These are phyloP conservation scores for Polygonum maritimum DNA, from an alignment of 148 eudicot species.

Conservation along the genomic window DNA sequence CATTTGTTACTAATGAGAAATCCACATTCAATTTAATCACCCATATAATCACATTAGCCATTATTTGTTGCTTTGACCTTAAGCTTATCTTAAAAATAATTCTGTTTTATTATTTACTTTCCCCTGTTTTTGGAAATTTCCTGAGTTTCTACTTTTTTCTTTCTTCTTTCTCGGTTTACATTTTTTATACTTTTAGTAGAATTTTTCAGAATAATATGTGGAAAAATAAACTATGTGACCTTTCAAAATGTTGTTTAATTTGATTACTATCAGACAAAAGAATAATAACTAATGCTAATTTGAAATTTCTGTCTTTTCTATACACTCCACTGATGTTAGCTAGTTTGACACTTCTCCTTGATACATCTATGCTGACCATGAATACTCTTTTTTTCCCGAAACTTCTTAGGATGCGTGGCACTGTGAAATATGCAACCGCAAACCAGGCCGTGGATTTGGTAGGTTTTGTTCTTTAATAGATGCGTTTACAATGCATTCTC, in stretches of 20 bases:
- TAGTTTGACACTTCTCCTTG: background rate
- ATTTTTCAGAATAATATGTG: background rate
- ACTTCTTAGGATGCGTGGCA: conserved; percentile 89
- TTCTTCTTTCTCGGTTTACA: background rate
- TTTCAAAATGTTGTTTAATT: background rate
- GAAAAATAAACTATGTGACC: background rate
- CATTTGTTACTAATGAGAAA: background rate
- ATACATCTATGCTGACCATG: background rate
- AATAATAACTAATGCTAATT: background rate
- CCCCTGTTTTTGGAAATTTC: background rate
- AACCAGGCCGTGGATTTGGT: conserved; percentile 99
- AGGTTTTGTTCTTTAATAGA: conserved; percentile 17
- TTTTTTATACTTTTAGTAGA: background rate
- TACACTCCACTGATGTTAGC: background rate
- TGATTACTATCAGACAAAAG: background rate
- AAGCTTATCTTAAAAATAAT: background rate
- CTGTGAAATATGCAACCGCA: conserved; percentile 93
- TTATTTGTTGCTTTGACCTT: background rate
- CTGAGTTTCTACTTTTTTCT: background rate
- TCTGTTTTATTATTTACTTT: background rate
- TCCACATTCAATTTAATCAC: background rate
- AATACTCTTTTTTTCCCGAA: background rate
- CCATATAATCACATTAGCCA: background rate
- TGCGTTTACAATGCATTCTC: background rate
- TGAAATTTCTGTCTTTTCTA: background rate